These are phyloP conservation scores for Neurospora sp. DNA, from an alignment of 495 filamentous ascomycete species.

Conservation along the genomic window DNA sequence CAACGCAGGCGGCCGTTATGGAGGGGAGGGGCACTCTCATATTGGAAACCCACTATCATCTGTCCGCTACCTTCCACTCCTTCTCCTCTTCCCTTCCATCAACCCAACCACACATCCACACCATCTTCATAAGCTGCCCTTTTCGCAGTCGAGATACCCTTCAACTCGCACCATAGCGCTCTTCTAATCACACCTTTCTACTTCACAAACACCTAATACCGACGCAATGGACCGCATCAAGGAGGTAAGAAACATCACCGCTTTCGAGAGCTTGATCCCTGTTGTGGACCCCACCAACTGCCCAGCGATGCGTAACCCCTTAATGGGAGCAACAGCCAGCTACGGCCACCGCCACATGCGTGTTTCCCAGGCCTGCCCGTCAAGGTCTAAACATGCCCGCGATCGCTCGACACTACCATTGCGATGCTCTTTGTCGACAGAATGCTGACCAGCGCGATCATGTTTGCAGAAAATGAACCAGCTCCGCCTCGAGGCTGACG, in stretches of 20 bases:
- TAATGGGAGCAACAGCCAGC: neutral
- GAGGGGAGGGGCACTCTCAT: constrained; percentile 25
- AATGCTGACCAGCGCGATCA: constrained; percentile 14
- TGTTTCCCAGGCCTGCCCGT: constrained; percentile 1
- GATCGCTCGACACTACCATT: neutral
- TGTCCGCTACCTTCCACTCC: constrained; percentile 11
- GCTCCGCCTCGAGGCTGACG: constrained; percentile 88
- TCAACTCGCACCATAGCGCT: constrained; percentile 1
- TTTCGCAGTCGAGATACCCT: neutral
- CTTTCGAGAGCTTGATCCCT: constrained; percentile 22
- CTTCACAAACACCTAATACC: constrained; percentile 4
- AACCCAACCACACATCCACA: constrained; percentile 10
- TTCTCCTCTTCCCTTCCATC: constrained; percentile 7
- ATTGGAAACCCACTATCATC: constrained; percentile 16
- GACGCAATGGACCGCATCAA: constrained; percentile 63
- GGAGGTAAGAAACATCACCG: constrained; percentile 51
- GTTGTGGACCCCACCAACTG: constrained; percentile 34
- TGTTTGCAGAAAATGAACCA: constrained; percentile 71
- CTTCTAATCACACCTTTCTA: constrained; percentile 6
- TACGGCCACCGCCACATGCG: neutral
- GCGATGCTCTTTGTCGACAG: neutral
- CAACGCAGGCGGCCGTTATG: constrained; percentile 8
- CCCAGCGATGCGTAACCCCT: constrained; percentile 6
- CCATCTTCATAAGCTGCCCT: constrained; percentile 6
- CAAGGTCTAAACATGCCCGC: neutral